Evolutionary conservation across 306 rosid species (phyloP).

Genomic region (Mimosa bimucronata): DNA sequence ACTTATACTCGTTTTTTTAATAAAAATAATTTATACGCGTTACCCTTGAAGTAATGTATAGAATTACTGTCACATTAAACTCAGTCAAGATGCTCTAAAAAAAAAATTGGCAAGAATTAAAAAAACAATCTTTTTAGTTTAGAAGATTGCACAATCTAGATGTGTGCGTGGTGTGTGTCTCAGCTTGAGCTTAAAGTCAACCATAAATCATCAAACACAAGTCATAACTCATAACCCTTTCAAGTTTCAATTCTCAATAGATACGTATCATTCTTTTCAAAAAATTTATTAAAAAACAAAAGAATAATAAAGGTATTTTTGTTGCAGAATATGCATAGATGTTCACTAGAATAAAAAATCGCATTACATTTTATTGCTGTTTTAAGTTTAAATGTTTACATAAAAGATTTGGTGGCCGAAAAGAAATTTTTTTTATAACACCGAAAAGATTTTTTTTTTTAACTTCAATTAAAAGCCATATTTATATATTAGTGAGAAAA

Average conservation of each 20-base stretch:
- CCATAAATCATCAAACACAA: background rate
- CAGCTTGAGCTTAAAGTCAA: background rate
- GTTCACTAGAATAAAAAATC: background rate
- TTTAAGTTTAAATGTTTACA: too few species aligned
- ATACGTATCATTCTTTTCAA: background rate
- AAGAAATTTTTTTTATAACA: too few species aligned
- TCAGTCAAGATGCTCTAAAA: background rate
- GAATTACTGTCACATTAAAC: background rate
- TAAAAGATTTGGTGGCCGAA: background rate
- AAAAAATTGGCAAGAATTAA: too few species aligned
- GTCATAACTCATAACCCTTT: background rate
- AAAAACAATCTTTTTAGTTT: background rate
- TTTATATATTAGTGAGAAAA: too few species aligned
- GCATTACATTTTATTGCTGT: background rate
- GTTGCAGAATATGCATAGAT: background rate
- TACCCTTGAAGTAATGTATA: background rate
- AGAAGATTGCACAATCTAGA: background rate
- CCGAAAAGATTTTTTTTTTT: too few species aligned
- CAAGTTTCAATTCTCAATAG: background rate
- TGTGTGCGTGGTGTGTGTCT: too few species aligned
- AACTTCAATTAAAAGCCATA: background rate
- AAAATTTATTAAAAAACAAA: background rate
- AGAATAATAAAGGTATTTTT: background rate
- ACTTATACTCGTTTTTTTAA: too few species aligned
- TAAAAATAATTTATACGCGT: background rate